These are phyloP conservation scores for Murraya koenigii DNA, from an alignment of 345 rosid genomes.

Conservation along the genomic window DNA sequence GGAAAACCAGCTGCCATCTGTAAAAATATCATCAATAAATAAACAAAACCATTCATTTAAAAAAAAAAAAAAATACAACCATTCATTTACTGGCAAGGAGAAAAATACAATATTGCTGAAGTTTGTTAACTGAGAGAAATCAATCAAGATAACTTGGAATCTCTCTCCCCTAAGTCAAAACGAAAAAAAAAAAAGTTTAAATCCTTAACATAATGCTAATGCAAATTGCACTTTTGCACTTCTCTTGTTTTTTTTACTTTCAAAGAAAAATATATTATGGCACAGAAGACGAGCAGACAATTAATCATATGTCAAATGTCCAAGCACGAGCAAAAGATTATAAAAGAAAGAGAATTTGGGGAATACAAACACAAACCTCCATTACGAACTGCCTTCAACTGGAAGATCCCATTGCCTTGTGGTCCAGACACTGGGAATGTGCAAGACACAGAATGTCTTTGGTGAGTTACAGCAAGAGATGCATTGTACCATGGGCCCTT, in stretches of 20 bases:
- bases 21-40: neutral
- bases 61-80: too few species aligned
- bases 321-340: neutral
- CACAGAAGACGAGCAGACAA: too few species aligned
- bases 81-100: neutral
- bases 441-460: slow-evolving; percentile 87
- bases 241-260: neutral
- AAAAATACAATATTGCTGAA: neutral
- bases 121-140: neutral
- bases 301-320: neutral
- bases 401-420: slow-evolving; percentile 66
- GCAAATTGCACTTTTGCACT: neutral
- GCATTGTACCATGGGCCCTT: slow-evolving; percentile 98
- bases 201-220: neutral
- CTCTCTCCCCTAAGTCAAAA: neutral
- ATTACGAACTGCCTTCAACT: slow-evolving; percentile 77
- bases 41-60: neutral
- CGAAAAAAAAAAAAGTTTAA: neutral
- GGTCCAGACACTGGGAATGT: slow-evolving; percentile 89
- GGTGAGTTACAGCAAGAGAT: slow-evolving; percentile 88
- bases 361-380: slow-evolving; percentile 46
- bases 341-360: neutral
- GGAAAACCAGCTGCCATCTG: slow-evolving; percentile 59
- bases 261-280: too few species aligned
- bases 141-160: neutral